A percentile compares a stretch with the other conserved stretches of the same genome.
Conservation (phyloP, 2,329 filamentous ascomycete genomes). For the Amauroascus niger region DNA sequence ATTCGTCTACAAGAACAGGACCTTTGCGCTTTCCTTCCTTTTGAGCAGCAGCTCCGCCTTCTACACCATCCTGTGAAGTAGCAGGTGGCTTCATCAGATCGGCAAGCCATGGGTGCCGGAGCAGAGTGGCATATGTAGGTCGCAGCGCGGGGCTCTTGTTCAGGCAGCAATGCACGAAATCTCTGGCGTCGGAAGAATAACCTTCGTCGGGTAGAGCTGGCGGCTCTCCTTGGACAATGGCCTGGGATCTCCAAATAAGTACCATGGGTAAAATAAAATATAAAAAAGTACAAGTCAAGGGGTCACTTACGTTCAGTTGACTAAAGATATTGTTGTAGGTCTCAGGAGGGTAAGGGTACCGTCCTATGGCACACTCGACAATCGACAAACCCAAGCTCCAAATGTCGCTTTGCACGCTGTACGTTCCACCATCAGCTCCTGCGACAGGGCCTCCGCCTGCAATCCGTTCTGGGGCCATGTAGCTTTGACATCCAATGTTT, state of each 20-base stretch:
- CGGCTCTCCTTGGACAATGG: constrained; percentile 95
- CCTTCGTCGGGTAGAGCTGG: constrained; percentile 70
- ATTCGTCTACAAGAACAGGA: not conserved
- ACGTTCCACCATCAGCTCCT: constrained; percentile 66
- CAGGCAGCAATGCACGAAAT: constrained; percentile 81
- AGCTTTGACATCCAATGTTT: constrained; percentile 97
- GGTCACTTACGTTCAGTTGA: constrained; percentile 73
- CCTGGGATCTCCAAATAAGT: constrained; percentile 45
- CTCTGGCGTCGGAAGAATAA: constrained; percentile 68
- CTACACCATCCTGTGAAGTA: constrained; percentile 56
- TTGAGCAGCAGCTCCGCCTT: constrained; percentile 37
- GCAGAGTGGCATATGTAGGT: constrained; percentile 85
- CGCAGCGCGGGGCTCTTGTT: constrained; percentile 86
- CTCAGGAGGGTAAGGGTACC: constrained; percentile 93
- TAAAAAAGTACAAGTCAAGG: not conserved
- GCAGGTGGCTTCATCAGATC: constrained; percentile 65
- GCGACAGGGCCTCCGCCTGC: constrained; percentile 67
- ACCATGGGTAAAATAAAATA: not conserved
- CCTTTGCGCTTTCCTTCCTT: constrained; percentile 15
- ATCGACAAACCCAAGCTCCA: constrained; percentile 93
- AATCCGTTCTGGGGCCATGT: constrained; percentile 97
- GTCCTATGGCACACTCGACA: constrained; percentile 89
- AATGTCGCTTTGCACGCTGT: constrained; percentile 95
- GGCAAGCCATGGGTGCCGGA: constrained; percentile 81
- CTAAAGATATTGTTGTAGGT: constrained; percentile 98